These are phyloP conservation scores for Sphagnum fallax DNA, from an alignment of 228 moss, liverwort and hornwort species.

Conservation along the genomic window DNA sequence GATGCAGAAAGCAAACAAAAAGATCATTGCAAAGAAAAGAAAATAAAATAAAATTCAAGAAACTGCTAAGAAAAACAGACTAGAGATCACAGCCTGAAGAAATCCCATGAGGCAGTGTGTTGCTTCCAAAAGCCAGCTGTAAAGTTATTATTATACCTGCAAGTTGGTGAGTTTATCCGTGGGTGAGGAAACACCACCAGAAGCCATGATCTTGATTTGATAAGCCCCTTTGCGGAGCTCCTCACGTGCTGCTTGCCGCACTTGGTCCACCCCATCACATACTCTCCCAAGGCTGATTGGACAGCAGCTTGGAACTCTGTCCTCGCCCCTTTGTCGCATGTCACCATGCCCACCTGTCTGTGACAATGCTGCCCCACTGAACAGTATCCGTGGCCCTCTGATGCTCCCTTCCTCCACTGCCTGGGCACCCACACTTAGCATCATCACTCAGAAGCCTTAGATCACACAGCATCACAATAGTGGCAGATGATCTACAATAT, in stretches of 20 bases:
- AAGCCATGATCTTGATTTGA: slow-evolving; percentile 68
- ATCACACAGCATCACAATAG: too few relatives aligned
- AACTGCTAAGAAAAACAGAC: neutral
- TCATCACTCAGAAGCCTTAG: neutral
- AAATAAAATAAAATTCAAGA: neutral
- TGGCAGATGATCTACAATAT: too few relatives aligned
- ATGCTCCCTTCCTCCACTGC: slow-evolving; percentile 58
- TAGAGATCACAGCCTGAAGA: neutral
- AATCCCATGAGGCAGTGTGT: too few relatives aligned
- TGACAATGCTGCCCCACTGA: slow-evolving; percentile 51
- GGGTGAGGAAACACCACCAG: slow-evolving; percentile 57
- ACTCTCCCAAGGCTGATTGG: slow-evolving; percentile 38
- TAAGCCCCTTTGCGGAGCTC: slow-evolving; percentile 52
- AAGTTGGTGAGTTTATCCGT: slow-evolving; percentile 48
- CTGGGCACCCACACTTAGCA: slow-evolving; percentile 1
- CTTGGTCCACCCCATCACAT: slow-evolving; percentile 47
- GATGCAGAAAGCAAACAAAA: neutral
- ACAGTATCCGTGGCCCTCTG: slow-evolving; percentile 49
- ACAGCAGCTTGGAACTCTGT: slow-evolving; percentile 23
- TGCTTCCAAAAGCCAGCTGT: too few relatives aligned
- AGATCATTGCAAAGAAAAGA: neutral
- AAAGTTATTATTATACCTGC: slow-evolving; percentile 15
- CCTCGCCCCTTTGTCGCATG: slow-evolving; percentile 48
- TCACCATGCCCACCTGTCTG: slow-evolving; percentile 65
- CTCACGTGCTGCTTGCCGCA: slow-evolving; percentile 43